Evolutionary conservation across 1,139 yeast genomes (phyloP).

Genomic region (Kurtzmaniella quercitrusa): DNA sequence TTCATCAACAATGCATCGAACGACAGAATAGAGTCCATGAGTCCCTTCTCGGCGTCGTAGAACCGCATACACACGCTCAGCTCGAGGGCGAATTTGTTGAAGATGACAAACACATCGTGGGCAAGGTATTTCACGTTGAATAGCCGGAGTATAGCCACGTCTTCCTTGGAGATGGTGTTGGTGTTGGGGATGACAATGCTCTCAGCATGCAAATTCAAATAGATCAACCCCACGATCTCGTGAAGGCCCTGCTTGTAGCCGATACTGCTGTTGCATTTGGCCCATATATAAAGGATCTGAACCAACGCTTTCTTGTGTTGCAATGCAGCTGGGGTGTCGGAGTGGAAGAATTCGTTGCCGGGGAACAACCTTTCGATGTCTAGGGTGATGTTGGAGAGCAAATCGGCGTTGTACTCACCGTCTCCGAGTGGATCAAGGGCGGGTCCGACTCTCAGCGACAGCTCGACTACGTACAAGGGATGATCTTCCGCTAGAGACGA

Average conservation of each 20-base stretch:
- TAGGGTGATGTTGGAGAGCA: constrained; percentile 47
- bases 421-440: constrained; percentile 1
- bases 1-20: constrained; percentile 46
- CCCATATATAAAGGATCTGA: constrained; percentile 52
- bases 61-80: constrained; percentile 34
- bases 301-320: constrained; percentile 40
- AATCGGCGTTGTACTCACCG: constrained; percentile 12
- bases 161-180: constrained; percentile 31
- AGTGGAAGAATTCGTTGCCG: constrained; percentile 49
- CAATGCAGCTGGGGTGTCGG: constrained; percentile 12
- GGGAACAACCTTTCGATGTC: constrained; percentile 65
- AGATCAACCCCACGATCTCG: constrained; percentile 60
- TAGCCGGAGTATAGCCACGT: constrained; percentile 30
- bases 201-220: constrained; percentile 44
- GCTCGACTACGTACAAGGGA: constrained; percentile 16
- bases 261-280: constrained; percentile 46
- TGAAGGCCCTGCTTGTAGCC: constrained; percentile 71
- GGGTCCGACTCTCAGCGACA: not conserved
- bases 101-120: constrained; percentile 46
- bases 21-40: constrained; percentile 43
- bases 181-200: constrained; percentile 30
- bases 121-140: constrained; percentile 34
- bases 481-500: constrained; percentile 26
- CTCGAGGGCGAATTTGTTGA: constrained; percentile 37
- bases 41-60: constrained; percentile 38